These are phyloP conservation scores for Ailanthus altissimus DNA, from an alignment of 345 rosid species.

Conservation along the genomic window DNA sequence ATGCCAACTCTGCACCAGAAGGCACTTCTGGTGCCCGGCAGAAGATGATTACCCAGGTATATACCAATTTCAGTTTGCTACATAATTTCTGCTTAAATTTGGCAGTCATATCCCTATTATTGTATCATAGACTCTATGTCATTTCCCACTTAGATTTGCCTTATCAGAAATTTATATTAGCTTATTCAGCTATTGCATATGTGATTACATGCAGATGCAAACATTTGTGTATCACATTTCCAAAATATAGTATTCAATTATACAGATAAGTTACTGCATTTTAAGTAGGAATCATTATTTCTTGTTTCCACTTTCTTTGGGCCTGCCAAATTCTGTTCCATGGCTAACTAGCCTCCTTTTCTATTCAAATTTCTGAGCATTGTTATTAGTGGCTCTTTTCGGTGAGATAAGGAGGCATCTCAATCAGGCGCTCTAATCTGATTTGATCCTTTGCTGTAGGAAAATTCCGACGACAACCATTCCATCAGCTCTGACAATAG, in stretches of 20 bases:
- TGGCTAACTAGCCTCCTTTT: neutral
- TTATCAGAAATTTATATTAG: slow-evolving; percentile 1
- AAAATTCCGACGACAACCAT: slow-evolving; percentile 32
- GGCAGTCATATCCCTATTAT: neutral
- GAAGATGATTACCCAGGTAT: slow-evolving; percentile 23
- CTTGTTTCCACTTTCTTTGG: neutral
- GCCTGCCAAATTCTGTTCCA: neutral
- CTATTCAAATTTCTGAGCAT: neutral
- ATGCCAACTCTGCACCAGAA: slow-evolving; percentile 39
- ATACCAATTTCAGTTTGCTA: neutral
- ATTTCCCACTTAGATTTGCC: neutral
- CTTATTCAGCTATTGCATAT: neutral
- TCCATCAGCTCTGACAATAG: slow-evolving; percentile 34
- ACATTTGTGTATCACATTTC: neutral
- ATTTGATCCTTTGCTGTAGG: slow-evolving; percentile 35
- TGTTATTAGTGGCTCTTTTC: neutral
- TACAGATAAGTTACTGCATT: neutral
- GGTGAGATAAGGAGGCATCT: slow-evolving; percentile 13
- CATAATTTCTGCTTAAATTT: neutral
- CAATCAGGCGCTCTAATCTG: slow-evolving; percentile 22
- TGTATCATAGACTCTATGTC: neutral
- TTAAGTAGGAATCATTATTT: neutral
- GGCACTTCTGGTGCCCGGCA: slow-evolving; percentile 25
- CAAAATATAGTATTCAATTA: neutral
- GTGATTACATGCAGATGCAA: neutral